Conservation (phyloP, 345 rosid genomes). For the Populus pruinosa region DNA sequence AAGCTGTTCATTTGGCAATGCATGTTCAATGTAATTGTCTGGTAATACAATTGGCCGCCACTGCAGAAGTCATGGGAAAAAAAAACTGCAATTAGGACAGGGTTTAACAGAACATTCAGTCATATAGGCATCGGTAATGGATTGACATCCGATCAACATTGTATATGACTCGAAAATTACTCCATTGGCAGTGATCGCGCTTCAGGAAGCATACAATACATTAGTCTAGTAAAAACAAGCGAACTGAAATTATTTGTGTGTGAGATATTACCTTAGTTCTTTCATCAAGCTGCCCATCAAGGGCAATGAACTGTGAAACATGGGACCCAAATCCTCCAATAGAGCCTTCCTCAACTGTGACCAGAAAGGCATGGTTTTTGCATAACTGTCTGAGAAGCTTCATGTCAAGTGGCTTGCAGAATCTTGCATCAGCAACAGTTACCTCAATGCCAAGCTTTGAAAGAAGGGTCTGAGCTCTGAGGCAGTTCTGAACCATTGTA, state of each 20-base stretch:
- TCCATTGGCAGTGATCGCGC: background rate
- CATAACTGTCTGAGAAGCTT: constrained; percentile 72
- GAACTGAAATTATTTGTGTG: background rate
- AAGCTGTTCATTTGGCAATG: constrained; percentile 70
- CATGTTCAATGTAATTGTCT: constrained; percentile 74
- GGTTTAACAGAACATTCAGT: background rate
- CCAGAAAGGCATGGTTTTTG: constrained; percentile 55
- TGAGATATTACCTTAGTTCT: constrained; percentile 52
- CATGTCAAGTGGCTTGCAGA: constrained; percentile 91
- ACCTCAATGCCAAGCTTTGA: constrained; percentile 73
- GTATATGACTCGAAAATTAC: background rate
- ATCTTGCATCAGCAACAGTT: constrained; percentile 91
- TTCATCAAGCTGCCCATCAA: constrained; percentile 86
- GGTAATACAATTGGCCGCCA: constrained; percentile 93
- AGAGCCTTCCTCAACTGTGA: constrained; percentile 91
- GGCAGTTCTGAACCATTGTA: constrained; percentile 89
- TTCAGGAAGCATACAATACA: background rate
- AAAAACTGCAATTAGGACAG: background rate
- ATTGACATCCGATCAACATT: background rate
- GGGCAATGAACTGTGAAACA: constrained; percentile 83
- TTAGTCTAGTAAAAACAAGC: background rate
- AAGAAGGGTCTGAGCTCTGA: constrained; percentile 77
- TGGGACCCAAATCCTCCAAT: constrained; percentile 92
- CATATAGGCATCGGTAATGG: too few relatives aligned
- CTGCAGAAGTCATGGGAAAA: constrained; percentile 33